A percentile compares a stretch with the other conserved stretches of the same genome.
These are phyloP conservation scores for Eucalyptus curtisii DNA, from an alignment of 345 rosid species.

Conservation along the genomic window DNA sequence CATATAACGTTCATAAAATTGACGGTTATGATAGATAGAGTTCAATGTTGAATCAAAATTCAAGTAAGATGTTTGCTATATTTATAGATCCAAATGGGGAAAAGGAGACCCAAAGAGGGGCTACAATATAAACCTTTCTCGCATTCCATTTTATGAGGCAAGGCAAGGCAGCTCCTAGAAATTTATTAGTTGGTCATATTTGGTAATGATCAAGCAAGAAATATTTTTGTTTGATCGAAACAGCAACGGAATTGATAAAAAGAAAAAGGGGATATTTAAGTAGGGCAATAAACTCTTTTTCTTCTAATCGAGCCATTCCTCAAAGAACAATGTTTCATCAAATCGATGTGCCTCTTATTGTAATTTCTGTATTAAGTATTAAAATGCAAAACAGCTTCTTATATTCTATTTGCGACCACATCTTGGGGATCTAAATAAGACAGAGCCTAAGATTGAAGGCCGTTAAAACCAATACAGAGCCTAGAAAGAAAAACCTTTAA, in stretches of 20 bases:
- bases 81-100: background rate
- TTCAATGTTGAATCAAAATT: accelerated
- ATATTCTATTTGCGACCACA: background rate
- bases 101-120: background rate
- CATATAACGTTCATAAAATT: background rate
- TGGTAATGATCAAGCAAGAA: background rate
- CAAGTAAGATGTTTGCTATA: background rate
- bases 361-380: background rate
- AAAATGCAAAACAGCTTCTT: background rate
- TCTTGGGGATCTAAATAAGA: background rate
- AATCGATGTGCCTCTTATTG: background rate
- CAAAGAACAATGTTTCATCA: background rate
- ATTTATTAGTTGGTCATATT: background rate
- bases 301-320: background rate
- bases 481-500: background rate
- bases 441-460: background rate
- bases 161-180: background rate
- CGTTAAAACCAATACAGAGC: background rate
- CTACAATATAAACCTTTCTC: background rate
- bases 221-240: background rate
- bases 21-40: background rate
- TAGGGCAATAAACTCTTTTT: background rate
- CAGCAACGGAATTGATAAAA: background rate
- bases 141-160: background rate
- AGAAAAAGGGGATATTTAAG: background rate